phyloP scores from a whole-genome alignment of 768 basidiomycete species.

The Agrocybe chaxingu region DNA sequence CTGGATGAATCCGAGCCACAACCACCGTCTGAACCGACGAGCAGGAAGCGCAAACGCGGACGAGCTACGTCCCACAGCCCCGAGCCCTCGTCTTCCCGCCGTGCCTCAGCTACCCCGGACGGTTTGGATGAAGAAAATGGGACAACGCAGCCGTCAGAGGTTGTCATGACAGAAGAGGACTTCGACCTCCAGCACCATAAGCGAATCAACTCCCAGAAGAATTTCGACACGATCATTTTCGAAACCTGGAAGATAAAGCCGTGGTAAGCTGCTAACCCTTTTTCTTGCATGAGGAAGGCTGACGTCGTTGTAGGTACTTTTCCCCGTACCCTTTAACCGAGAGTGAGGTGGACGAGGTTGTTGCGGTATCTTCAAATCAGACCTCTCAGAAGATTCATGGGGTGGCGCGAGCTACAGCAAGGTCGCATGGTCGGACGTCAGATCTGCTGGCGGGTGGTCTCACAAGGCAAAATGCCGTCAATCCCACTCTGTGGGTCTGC shows the following conservation, averaged over 20 bases:
- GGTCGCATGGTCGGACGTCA: constrained; percentile 71
- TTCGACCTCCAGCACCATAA: constrained; percentile 67
- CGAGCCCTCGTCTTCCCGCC: constrained; percentile 9
- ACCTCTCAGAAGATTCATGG: constrained; percentile 42
- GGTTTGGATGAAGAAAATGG: constrained; percentile 9
- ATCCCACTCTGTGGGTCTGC: constrained; percentile 75
- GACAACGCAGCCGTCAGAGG: constrained; percentile 19
- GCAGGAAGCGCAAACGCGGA: constrained; percentile 31
- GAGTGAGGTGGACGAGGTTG: constrained; percentile 54
- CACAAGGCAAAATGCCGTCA: constrained; percentile 42
- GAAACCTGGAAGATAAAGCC: constrained; percentile 86
- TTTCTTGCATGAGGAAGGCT: background rate
- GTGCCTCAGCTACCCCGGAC: constrained; percentile 1
- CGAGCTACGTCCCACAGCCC: constrained; percentile 10
- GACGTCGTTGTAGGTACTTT: constrained; percentile 64
- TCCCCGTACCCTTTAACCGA: constrained; percentile 87
- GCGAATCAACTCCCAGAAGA: constrained; percentile 66
- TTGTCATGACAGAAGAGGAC: constrained; percentile 63
- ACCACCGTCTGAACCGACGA: constrained; percentile 18
- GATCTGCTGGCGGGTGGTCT: constrained; percentile 69
- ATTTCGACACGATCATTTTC: constrained; percentile 85
- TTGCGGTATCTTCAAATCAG: constrained; percentile 18
- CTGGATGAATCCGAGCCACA: constrained; percentile 18
- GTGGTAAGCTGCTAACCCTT: constrained; percentile 52
- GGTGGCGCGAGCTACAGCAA: constrained; percentile 44